A percentile compares a stretch with the other conserved stretches of the same genome.
These are phyloP conservation scores for Paraphaeosphaeria sporulosa DNA, from an alignment of 2,329 filamentous ascomycete genomes.

Conservation along the genomic window DNA sequence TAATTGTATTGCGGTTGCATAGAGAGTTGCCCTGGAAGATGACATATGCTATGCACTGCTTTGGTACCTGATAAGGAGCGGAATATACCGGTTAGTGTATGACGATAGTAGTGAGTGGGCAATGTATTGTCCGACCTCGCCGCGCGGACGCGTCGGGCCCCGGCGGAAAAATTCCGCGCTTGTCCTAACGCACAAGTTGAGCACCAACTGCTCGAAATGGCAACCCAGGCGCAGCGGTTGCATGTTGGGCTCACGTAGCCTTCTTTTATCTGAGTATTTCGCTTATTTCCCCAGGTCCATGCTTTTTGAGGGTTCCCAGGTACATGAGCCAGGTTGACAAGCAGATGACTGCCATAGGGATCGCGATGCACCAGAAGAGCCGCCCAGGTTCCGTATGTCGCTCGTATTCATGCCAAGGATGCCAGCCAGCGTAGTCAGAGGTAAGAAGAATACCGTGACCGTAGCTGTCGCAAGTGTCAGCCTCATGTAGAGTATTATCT, in stretches of 20 bases:
- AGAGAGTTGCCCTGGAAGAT: not conserved
- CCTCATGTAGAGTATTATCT: not conserved
- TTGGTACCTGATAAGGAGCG: not conserved
- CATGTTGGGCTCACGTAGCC: not conserved
- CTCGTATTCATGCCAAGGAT: not conserved
- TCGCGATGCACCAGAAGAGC: not conserved
- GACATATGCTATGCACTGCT: not conserved
- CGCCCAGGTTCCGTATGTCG: not conserved
- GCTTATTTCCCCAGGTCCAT: constrained; percentile 4
- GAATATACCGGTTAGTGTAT: not conserved
- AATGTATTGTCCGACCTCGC: not conserved
- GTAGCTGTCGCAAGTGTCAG: not conserved
- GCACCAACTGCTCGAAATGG: not conserved
- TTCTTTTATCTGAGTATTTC: not conserved
- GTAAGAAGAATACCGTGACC: not conserved
- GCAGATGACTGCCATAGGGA: not conserved
- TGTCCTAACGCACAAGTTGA: constrained; percentile 4
- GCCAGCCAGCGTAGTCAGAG: not conserved
- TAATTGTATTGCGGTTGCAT: not conserved
- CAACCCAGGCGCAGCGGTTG: not conserved
- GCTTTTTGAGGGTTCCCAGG: constrained; percentile 12
- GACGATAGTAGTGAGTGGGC: not conserved
- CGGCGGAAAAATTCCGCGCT: constrained; percentile 1
- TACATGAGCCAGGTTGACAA: constrained; percentile 12
- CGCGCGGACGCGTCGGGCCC: not conserved